A percentile compares a stretch with the other conserved stretches of the same genome.
Conservation (phyloP, 805 yeast species). For the Priceomyces melissophilus region DNA sequence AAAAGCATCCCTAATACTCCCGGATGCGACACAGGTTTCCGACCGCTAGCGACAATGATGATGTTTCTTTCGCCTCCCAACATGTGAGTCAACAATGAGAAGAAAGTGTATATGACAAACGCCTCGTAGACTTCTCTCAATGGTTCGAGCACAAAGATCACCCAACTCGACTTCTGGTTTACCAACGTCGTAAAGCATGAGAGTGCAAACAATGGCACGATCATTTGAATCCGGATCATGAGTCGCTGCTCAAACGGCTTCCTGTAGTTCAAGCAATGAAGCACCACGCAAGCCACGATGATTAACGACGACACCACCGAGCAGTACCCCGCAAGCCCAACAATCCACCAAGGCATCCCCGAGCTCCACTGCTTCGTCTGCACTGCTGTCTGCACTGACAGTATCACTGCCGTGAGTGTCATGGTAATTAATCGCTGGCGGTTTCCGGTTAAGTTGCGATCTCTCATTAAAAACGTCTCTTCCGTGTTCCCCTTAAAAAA, state of each 20-base stretch:
- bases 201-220: conserved; percentile 77
- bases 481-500: too few relatives aligned
- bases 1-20: conserved; percentile 50
- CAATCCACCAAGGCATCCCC: conserved; percentile 14
- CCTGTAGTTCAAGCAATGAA: conserved; percentile 62
- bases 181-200: conserved; percentile 61
- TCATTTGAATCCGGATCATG: conserved; percentile 73
- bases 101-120: conserved; percentile 90
- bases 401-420: too few relatives aligned
- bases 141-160: conserved; percentile 60
- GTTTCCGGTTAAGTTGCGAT: too few relatives aligned
- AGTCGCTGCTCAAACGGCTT: conserved; percentile 86
- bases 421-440: too few relatives aligned
- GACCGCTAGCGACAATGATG: conserved; percentile 64
- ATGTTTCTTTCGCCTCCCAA: conserved; percentile 92
- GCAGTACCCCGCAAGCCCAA: conserved; percentile 18
- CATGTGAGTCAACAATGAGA: conserved; percentile 73
- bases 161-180: conserved; percentile 40
- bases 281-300: conserved; percentile 19
- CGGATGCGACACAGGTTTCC: conserved; percentile 67
- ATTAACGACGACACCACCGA: conserved; percentile 19
- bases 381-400: background rate
- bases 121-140: conserved; percentile 91
- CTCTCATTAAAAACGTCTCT: too few relatives aligned
- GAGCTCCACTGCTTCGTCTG: background rate